phyloP scores from a whole-genome alignment of 768 basidiomycete species.

The Naganishia kalamii region DNA sequence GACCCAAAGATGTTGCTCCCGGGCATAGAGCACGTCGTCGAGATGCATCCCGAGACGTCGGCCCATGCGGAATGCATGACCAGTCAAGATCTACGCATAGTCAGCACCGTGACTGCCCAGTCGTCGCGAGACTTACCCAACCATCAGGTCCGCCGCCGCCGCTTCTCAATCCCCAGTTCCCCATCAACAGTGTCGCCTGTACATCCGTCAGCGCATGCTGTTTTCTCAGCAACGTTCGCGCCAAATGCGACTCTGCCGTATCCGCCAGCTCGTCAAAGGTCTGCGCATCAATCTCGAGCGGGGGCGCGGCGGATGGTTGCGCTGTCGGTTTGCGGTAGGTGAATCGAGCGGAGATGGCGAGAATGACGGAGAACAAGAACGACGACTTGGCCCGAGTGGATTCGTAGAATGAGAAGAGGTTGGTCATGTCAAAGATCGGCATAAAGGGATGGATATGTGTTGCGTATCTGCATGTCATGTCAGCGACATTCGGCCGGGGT shows the following conservation, averaged over 20 bases:
- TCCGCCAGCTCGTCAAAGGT: constrained; percentile 21
- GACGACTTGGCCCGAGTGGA: constrained; percentile 28
- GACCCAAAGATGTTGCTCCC: constrained; percentile 18
- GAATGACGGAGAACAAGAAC: constrained; percentile 28
- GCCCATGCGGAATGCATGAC: constrained; percentile 30
- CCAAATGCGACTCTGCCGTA: constrained; percentile 34
- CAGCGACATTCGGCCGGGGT: not conserved
- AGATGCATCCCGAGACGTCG: constrained; percentile 33
- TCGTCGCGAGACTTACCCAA: constrained; percentile 24
- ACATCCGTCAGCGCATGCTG: constrained; percentile 35
- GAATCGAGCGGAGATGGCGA: constrained; percentile 34
- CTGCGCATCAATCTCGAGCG: not conserved
- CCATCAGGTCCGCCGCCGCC: constrained; percentile 34
- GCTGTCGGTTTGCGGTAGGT: not conserved
- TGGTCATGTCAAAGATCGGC: constrained; percentile 32
- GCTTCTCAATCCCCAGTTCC: constrained; percentile 33
- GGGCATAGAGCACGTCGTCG: constrained; percentile 28
- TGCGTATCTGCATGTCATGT: constrained; percentile 25
- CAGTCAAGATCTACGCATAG: constrained; percentile 25
- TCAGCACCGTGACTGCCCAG: not conserved
- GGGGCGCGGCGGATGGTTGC: not conserved
- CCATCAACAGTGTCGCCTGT: constrained; percentile 31
- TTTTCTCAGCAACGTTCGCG: constrained; percentile 30
- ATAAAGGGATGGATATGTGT: constrained; percentile 36
- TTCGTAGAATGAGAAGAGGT: constrained; percentile 29